These are phyloP conservation scores for Talaromyces sp. DNA, from an alignment of 2,329 filamentous ascomycete species.

Conservation along the genomic window DNA sequence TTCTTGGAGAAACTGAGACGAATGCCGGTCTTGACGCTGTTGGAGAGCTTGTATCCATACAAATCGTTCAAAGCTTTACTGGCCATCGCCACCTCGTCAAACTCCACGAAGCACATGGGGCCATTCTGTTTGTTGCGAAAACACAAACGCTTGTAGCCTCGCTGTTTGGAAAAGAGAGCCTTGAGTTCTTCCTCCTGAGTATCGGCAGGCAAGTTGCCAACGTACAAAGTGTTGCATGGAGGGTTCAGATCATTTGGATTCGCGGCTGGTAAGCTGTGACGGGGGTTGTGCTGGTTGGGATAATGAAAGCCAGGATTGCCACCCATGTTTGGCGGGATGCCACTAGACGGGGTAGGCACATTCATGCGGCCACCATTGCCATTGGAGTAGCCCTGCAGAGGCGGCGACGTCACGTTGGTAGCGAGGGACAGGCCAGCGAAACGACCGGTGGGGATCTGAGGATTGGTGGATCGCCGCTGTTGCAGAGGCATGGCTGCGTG, in stretches of 20 bases:
- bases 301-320: conserved; percentile 52
- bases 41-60: conserved; percentile 80
- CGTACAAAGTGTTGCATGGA: conserved; percentile 95
- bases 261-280: conserved; percentile 72
- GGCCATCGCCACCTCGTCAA: conserved; percentile 86
- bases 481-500: conserved; percentile 31
- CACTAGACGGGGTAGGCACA: conserved; percentile 46
- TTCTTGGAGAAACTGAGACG: conserved; percentile 97
- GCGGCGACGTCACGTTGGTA: conserved; percentile 56
- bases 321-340: conserved; percentile 53
- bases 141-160: conserved; percentile 91
- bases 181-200: conserved; percentile 95
- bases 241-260: conserved; percentile 96
- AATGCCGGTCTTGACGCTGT: conserved; percentile 91
- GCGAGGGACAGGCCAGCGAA: conserved; percentile 68
- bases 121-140: conserved; percentile 94
- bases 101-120: conserved; percentile 98
- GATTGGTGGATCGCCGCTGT: conserved; percentile 63
- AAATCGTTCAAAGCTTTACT: conserved; percentile 87
- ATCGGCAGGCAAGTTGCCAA: conserved; percentile 90
- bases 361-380: conserved; percentile 44
- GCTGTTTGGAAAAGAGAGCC: conserved; percentile 83
- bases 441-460: conserved; percentile 63
- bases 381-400: conserved; percentile 49
- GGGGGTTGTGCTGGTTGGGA: conserved; percentile 52